phyloP scores from a whole-genome alignment of 1,284 basidiomycete species.

The Peniophora sp. region DNA sequence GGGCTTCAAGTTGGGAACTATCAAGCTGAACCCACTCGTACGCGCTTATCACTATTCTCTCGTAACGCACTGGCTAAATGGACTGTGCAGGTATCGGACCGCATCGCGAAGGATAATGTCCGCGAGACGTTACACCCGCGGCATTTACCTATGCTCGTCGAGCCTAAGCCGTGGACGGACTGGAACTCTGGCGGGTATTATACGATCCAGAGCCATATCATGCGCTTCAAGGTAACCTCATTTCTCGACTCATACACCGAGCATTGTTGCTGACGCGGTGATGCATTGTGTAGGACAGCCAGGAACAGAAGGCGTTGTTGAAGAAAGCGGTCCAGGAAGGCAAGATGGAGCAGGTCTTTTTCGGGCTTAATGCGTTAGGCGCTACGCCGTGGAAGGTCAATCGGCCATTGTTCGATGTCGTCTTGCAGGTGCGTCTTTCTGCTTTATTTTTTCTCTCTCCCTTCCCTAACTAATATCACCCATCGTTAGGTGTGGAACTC shows the following conservation, averaged over 20 bases:
- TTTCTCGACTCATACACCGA: not conserved
- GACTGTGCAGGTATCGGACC: slow-evolving; percentile 52
- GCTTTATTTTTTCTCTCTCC: no score
- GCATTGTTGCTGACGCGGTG: slow-evolving; percentile 21
- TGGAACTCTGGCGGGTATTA: slow-evolving; percentile 84
- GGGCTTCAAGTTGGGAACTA: slow-evolving; percentile 87
- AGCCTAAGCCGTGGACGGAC: slow-evolving; percentile 82
- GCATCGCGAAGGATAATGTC: slow-evolving; percentile 74
- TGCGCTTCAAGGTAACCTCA: not conserved
- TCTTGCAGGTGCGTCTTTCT: slow-evolving; percentile 33
- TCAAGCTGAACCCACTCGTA: slow-evolving; percentile 68
- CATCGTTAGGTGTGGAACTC: slow-evolving; percentile 64
- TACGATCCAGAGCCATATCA: slow-evolving; percentile 57
- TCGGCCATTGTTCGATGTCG: slow-evolving; percentile 64
- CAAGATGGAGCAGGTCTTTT: slow-evolving; percentile 80
- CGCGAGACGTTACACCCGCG: slow-evolving; percentile 84
- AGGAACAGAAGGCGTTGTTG: slow-evolving; percentile 83
- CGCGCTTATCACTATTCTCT: no score
- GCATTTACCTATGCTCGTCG: slow-evolving; percentile 93
- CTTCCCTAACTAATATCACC: no score
- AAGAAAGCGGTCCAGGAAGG: slow-evolving; percentile 69
- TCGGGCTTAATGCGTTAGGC: slow-evolving; percentile 87
- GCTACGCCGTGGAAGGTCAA: slow-evolving; percentile 92
- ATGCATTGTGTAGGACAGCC: slow-evolving; percentile 92
- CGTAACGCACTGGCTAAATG: no score